A percentile compares a stretch with the other conserved stretches of the same genome.
These are phyloP conservation scores for Ustilago bromivora DNA, from an alignment of 1,284 basidiomycete genomes.

Conservation along the genomic window DNA sequence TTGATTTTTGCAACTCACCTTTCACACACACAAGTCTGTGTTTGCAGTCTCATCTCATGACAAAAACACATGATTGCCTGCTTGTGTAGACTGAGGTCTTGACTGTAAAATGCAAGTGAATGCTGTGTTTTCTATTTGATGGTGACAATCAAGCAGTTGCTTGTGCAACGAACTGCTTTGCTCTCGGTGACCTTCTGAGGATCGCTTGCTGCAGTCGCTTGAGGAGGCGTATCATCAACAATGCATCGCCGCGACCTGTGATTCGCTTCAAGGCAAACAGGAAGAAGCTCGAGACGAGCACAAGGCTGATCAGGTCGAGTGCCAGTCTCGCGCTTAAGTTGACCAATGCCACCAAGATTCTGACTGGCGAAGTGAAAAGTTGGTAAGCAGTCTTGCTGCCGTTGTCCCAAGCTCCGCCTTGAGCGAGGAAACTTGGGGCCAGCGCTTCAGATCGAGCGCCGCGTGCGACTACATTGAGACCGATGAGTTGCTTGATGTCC, in stretches of 20 bases:
- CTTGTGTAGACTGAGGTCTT: not conserved
- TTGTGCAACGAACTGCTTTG: constrained; percentile 34
- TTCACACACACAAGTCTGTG: not conserved
- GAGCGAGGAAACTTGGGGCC: constrained; percentile 45
- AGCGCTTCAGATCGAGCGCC: constrained; percentile 36
- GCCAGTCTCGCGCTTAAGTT: constrained; percentile 58
- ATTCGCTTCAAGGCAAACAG: constrained; percentile 50
- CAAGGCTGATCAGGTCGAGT: constrained; percentile 61
- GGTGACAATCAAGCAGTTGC: constrained; percentile 13
- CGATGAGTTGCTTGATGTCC: constrained; percentile 41
- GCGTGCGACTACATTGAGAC: constrained; percentile 22
- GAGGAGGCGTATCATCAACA: constrained; percentile 51
- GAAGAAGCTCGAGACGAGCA: constrained; percentile 52
- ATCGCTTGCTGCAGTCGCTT: constrained; percentile 36
- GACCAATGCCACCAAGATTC: constrained; percentile 47
- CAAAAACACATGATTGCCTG: not conserved
- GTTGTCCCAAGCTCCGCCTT: constrained; percentile 21
- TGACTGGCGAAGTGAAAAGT: constrained; percentile 43
- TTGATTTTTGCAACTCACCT: not conserved
- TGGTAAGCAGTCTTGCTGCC: constrained; percentile 29
- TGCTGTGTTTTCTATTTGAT: not conserved
- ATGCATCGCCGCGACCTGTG: constrained; percentile 63
- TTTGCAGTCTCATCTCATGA: constrained; percentile 22
- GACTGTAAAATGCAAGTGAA: not conserved
- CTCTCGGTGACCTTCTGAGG: constrained; percentile 28